A percentile compares a stretch with the other conserved stretches of the same genome.
Conservation (phyloP, 495 filamentous ascomycete genomes). For the Neurospora tetrasperma region DNA sequence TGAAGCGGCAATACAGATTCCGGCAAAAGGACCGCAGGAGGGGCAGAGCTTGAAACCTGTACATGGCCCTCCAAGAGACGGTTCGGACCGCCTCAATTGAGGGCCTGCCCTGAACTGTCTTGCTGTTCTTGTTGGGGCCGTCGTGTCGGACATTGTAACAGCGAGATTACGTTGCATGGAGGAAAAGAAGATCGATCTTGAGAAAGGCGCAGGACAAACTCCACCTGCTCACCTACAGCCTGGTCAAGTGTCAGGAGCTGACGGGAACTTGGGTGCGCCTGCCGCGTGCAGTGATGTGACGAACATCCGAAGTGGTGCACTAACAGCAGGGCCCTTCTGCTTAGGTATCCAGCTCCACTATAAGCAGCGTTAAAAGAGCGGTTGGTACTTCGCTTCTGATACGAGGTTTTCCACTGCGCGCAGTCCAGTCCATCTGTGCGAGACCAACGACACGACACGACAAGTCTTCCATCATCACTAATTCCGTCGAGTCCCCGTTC, state of each 20-base stretch:
- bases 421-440: too few relatives aligned
- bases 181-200: background rate
- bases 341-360: background rate
- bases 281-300: background rate
- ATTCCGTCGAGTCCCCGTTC: too few relatives aligned
- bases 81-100: background rate
- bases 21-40: background rate
- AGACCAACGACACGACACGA: too few relatives aligned
- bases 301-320: background rate
- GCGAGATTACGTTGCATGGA: background rate
- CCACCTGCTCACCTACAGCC: background rate
- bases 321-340: background rate
- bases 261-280: background rate
- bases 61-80: background rate
- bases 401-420: too few relatives aligned
- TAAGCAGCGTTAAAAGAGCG: background rate
- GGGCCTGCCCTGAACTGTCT: background rate
- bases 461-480: too few relatives aligned
- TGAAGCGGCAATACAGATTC: background rate
- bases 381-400: background rate
- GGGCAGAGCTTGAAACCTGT: background rate
- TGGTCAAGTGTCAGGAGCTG: background rate
- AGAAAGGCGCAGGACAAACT: background rate
- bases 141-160: background rate
- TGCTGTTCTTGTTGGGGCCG: background rate